Evolutionary conservation across 2,329 filamentous ascomycete genomes (phyloP), one percentile per base, ranked within the genome.

Genomic region (Aureobasidium pullulans): DNA sequence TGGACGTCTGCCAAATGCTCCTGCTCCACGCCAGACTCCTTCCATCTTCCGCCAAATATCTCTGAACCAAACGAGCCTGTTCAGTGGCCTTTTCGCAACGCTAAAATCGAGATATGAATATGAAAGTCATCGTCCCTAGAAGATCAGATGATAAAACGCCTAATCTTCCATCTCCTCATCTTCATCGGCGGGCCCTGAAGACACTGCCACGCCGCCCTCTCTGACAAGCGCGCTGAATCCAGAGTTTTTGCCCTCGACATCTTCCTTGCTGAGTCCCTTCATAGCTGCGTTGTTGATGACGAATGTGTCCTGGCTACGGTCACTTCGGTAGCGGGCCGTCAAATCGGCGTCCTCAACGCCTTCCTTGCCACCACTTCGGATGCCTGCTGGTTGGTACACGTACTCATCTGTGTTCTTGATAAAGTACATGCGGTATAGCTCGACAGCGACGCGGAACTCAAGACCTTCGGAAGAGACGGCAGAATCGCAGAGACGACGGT

Each of bases 271-370:
- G 48, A 76, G 60, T 39, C 75, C 76, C 64, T 72, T 75, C 77
- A 79, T 79, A 66, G 71, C 77, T 2, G 65, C 67, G 59, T 76
- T 77, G 63, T 77, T 78, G 60, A 73, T 70, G 34, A 75, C 69
- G n/a, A 75, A 70, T 31, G 69, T 67, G 61, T 79, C 77, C 62
- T 71, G 70, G 1, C 72, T 68, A 29, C 66, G 66, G 48, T 73
- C 70, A 31, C 74, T 71, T 10, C 69, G 66, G 40, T 73, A 67
- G 19, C 63, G 62, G 56, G 69, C 68, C 50, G 67, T 70, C 44
- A 72, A 68, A 13, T 66, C 66, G 2, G 71, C 69, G 11, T 71
- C 71, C 4, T 70, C 60, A 0, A 68, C 62, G 6, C 68, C 71
- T 8, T 74, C 71, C 47, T 68, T 66, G 13, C 71, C 66, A 11